Conservation (phyloP, 805 yeast species). For the Starmerella roubikii region DNA sequence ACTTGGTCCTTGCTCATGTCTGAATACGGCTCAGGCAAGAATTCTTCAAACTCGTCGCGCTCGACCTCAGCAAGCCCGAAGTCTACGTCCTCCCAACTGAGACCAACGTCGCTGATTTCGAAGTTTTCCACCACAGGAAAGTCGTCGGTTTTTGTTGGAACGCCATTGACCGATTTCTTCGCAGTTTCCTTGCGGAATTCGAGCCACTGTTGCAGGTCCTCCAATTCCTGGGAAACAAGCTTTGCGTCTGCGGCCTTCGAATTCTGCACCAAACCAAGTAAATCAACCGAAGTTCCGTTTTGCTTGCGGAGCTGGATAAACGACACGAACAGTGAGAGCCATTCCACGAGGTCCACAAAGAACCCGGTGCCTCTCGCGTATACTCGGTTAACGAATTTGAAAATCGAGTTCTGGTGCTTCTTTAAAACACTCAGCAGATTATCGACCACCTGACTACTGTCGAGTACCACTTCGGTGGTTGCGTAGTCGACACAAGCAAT, state of each 20-base stretch:
- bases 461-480: slow-evolving; percentile 36
- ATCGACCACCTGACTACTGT: slow-evolving; percentile 52
- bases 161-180: slow-evolving; percentile 20
- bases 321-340: slow-evolving; percentile 57
- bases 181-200: slow-evolving; percentile 19
- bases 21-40: slow-evolving; percentile 24
- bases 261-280: slow-evolving; percentile 28
- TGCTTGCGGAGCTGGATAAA: slow-evolving; percentile 49
- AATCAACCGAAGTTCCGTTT: slow-evolving; percentile 31
- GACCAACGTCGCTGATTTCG: slow-evolving; percentile 32
- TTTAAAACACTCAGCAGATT: slow-evolving; percentile 51
- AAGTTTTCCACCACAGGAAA: slow-evolving; percentile 31
- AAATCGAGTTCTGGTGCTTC: slow-evolving; percentile 58
- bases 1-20: slow-evolving; percentile 23
- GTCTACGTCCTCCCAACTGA: slow-evolving; percentile 30
- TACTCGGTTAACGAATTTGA: slow-evolving; percentile 67
- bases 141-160: slow-evolving; percentile 24
- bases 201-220: slow-evolving; percentile 28
- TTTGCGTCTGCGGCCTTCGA: slow-evolving; percentile 24
- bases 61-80: slow-evolving; percentile 40
- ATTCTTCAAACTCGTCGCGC: slow-evolving; percentile 31
- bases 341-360: slow-evolving; percentile 55
- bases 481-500: slow-evolving; percentile 40
- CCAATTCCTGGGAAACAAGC: slow-evolving; percentile 30
- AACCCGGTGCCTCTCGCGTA: slow-evolving; percentile 64